Evolutionary conservation across 192 early-diverging fungal genomes (phyloP).

Genomic region (Rhizophagus clarus): DNA sequence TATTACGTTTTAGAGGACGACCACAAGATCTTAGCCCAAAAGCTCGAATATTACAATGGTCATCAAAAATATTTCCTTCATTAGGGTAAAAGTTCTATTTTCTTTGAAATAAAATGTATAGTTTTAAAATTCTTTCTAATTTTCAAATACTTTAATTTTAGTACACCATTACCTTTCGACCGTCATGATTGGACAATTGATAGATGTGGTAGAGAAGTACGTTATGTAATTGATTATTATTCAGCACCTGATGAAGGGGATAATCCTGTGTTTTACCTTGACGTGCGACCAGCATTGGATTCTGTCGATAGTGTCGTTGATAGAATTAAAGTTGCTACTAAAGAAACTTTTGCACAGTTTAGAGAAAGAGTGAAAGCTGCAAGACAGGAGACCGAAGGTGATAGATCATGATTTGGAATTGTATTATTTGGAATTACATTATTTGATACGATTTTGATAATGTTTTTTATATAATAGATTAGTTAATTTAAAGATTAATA

Average conservation of each 20-base stretch:
- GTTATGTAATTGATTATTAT: conserved; percentile 99
- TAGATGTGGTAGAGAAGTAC: conserved; percentile 83
- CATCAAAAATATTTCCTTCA: conserved; percentile 34
- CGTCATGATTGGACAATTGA: conserved; percentile 97
- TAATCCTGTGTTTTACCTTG: conserved; percentile 86
- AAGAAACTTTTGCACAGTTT: conserved; percentile 50
- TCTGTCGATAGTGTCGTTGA: conserved; percentile 63
- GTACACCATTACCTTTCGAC: conserved; percentile 90
- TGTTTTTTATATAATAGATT: too few relatives aligned
- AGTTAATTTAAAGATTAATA: too few relatives aligned
- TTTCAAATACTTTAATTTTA: conserved; percentile 29
- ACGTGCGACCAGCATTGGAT: conserved; percentile 94
- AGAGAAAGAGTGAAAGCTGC: conserved; percentile 29
- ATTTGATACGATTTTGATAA: too few relatives aligned
- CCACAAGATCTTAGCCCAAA: conserved; percentile 79
- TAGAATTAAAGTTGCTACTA: conserved; percentile 64
- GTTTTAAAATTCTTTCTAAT: background rate
- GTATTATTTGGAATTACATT: too few relatives aligned
- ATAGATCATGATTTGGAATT: background rate
- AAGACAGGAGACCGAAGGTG: background rate
- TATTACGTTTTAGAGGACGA: conserved; percentile 83
- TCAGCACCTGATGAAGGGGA: conserved; percentile 71
- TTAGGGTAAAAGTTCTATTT: conserved; percentile 59
- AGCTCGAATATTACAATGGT: conserved; percentile 57
- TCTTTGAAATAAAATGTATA: background rate